Evolutionary conservation across 305 asterid species (phyloP), one percentile per base, ranked within the genome.

Genomic region (Fraxinus velutina): DNA sequence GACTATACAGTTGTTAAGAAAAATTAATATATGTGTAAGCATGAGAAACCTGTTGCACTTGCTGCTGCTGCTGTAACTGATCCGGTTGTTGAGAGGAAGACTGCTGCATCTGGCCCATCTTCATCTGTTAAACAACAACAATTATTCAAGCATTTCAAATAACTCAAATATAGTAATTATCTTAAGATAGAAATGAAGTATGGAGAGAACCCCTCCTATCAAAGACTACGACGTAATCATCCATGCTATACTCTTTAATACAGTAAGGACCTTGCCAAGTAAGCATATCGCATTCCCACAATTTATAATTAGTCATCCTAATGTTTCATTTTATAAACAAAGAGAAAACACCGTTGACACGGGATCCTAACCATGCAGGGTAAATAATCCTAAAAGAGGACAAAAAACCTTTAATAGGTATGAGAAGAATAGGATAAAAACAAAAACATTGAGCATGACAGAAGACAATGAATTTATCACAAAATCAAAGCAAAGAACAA

Each of bases 1-100:
- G 10, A 29, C 19, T 15, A 70, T 8, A 22, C 4, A 70, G 10
- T 12, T 30, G 39, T 30, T 70, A 70, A 70, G 68, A 79, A 52
- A 52, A 57, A 83, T 66, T 80, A 33, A 44, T 62, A 68, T 27
- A 52, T 73, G 75, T 52, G 62, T 10, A 76, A 75, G 72, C 78
- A 87, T 70, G 73, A 77, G 78, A 84, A 76, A 95, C 98, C 94
- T 92, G 98, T 82, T 93, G 97, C 88, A 89, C 81, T 86, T 89
- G 93, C 47, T 39, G 47, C 77, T 90, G 98, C 92, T 93, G 97
- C 95, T 92, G 97, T 94, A 93, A 75, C 91, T 92, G 97, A 75
- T 94, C 97, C 87, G 87, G 97, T 80, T 92, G 97, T 79, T 93
- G 97, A 77, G 99, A 92, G 81, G 98, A 91, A 29, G 98, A 89